Conservation (phyloP, 2,329 filamentous ascomycete species). For the Fusarium redolens region DNA sequence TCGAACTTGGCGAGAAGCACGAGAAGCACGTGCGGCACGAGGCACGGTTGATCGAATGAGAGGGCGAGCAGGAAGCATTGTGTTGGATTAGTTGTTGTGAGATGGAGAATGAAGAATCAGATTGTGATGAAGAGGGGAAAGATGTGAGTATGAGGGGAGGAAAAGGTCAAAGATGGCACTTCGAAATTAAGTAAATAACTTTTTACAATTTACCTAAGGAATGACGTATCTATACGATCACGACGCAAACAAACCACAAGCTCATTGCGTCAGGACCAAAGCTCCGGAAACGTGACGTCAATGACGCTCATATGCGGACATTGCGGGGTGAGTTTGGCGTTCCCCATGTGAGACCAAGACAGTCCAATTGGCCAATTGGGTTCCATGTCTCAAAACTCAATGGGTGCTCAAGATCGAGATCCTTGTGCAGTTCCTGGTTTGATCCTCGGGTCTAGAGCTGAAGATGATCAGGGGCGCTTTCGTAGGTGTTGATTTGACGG, state of each 20-base stretch:
- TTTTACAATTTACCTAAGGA: slow-evolving; percentile 8
- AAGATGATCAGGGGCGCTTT: slow-evolving; percentile 28
- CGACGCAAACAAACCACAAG: slow-evolving; percentile 29
- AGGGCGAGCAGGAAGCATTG: slow-evolving; percentile 49
- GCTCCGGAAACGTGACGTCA: slow-evolving; percentile 43
- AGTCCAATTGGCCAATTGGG: slow-evolving; percentile 25
- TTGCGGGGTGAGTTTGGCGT: slow-evolving; percentile 28
- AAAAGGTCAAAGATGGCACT: slow-evolving; percentile 3
- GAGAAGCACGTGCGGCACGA: slow-evolving; percentile 44
- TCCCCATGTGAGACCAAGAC: slow-evolving; percentile 6
- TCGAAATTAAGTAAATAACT: not conserved
- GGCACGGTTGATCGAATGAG: slow-evolving; percentile 45
- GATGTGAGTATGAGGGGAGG: not conserved
- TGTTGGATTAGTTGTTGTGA: not conserved
- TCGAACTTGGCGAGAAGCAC: slow-evolving; percentile 47
- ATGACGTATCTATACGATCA: slow-evolving; percentile 40
- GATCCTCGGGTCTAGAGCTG: not conserved
- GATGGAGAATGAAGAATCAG: not conserved
- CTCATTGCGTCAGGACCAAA: slow-evolving; percentile 25
- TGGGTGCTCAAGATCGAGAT: slow-evolving; percentile 10
- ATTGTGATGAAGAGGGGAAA: not conserved
- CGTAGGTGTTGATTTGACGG: not conserved
- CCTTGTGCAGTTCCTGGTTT: slow-evolving; percentile 3
- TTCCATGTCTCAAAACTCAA: not conserved
- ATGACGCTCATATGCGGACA: slow-evolving; percentile 39